Evolutionary conservation across 371 early-diverging fungal species (phyloP).

Genomic region (Apophysomyces variabilis): DNA sequence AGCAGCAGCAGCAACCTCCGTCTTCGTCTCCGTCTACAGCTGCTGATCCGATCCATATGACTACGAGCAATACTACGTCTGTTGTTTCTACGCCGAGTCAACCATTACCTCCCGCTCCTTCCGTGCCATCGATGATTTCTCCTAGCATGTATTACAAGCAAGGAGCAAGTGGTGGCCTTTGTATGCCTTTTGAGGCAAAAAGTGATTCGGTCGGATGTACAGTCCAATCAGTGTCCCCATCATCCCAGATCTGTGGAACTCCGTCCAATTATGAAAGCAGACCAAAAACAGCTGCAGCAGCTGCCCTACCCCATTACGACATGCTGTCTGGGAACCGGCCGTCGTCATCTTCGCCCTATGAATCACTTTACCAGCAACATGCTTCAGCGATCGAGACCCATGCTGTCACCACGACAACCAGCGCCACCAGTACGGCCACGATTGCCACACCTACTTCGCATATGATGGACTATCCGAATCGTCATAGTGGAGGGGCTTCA

Average conservation of each 20-base stretch:
- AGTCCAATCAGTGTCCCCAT: background rate
- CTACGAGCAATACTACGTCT: background rate
- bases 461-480: background rate
- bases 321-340: background rate
- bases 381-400: no score
- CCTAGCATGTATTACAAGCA: background rate
- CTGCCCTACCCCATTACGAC: background rate
- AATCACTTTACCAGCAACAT: no score
- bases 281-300: background rate
- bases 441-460: background rate
- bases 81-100: constrained; percentile 1
- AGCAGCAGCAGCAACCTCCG: no score
- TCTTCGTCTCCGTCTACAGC: background rate
- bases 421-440: no score
- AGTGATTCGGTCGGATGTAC: background rate
- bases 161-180: background rate
- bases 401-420: no score
- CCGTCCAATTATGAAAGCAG: background rate
- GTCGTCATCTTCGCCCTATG: background rate
- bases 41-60: background rate
- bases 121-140: constrained; percentile 17
- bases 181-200: constrained; percentile 6
- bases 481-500: background rate
- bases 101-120: constrained; percentile 11
- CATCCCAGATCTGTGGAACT: background rate